These are phyloP conservation scores for Fusarium neocosmosporiellum DNA, from an alignment of 2,329 filamentous ascomycete species.

Conservation along the genomic window DNA sequence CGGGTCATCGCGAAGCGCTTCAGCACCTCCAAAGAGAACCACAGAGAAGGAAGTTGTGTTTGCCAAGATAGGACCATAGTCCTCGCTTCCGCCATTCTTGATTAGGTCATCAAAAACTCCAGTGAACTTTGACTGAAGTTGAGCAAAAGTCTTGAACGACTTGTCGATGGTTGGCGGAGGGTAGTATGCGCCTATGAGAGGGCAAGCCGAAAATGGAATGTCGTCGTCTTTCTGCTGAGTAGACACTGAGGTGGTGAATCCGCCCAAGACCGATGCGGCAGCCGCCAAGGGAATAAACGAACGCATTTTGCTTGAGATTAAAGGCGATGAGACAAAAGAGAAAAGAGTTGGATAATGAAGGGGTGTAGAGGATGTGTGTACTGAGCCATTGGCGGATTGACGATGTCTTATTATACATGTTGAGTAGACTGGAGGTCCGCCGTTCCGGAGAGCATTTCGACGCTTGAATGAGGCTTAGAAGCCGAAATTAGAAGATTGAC, in stretches of 20 bases:
- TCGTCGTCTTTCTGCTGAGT: slow-evolving; percentile 7
- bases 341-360: neutral
- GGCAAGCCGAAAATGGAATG: slow-evolving; percentile 32
- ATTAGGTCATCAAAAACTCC: slow-evolving; percentile 26
- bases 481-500: neutral
- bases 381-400: neutral
- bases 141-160: neutral
- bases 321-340: neutral
- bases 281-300: neutral
- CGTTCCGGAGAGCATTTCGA: neutral
- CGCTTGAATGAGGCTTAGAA: slow-evolving; percentile 14
- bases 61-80: slow-evolving; percentile 22
- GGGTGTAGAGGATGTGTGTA: neutral
- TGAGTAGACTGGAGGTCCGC: no score
- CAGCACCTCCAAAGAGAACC: slow-evolving; percentile 27
- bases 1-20: slow-evolving; percentile 7
- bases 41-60: slow-evolving; percentile 39
- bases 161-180: slow-evolving; percentile 26
- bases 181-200: slow-evolving; percentile 36
- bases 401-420: neutral
- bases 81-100: slow-evolving; percentile 22
- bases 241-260: neutral
- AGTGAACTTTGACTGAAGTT: slow-evolving; percentile 9
- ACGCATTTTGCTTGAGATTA: neutral
- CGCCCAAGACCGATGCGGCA: neutral